Conservation (phyloP, 1,284 basidiomycete species). For the Rhodotorula glutinis region DNA sequence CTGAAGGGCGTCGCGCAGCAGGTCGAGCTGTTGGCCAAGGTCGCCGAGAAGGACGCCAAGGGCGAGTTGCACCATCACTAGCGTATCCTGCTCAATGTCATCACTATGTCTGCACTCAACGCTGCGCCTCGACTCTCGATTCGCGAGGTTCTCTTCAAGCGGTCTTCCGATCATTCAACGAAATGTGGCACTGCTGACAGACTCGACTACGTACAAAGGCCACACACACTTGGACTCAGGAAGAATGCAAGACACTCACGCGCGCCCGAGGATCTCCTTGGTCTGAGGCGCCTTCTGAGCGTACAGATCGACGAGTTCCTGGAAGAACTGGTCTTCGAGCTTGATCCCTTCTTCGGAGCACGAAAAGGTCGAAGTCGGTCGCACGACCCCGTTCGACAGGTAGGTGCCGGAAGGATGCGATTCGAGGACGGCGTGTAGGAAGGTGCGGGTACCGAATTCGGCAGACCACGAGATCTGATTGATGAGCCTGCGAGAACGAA, state of each 20-base stretch:
- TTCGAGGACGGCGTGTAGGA: constrained; percentile 14
- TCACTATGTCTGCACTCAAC: neutral
- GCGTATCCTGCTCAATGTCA: no score
- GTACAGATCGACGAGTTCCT: constrained; percentile 28
- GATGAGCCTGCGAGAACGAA: neutral
- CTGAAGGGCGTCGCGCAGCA: constrained; percentile 77
- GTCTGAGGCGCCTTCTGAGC: constrained; percentile 4
- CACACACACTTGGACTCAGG: no score
- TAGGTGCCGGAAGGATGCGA: neutral
- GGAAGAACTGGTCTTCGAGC: constrained; percentile 17
- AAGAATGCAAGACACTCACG: neutral
- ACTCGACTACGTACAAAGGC: no score
- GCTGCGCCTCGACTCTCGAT: no score
- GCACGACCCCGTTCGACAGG: neutral
- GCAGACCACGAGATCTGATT: neutral
- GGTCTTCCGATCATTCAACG: no score
- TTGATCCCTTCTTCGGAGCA: constrained; percentile 11
- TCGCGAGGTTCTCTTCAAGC: no score
- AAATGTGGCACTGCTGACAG: no score
- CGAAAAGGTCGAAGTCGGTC: neutral
- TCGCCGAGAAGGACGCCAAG: constrained; percentile 57
- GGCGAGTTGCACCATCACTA: constrained; percentile 45
- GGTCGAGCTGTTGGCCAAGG: constrained; percentile 67
- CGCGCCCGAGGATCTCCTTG: neutral
- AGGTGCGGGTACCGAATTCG: constrained; percentile 15